phyloP scores from a whole-genome alignment of 768 basidiomycete species.

The Pleurotus djamor region DNA sequence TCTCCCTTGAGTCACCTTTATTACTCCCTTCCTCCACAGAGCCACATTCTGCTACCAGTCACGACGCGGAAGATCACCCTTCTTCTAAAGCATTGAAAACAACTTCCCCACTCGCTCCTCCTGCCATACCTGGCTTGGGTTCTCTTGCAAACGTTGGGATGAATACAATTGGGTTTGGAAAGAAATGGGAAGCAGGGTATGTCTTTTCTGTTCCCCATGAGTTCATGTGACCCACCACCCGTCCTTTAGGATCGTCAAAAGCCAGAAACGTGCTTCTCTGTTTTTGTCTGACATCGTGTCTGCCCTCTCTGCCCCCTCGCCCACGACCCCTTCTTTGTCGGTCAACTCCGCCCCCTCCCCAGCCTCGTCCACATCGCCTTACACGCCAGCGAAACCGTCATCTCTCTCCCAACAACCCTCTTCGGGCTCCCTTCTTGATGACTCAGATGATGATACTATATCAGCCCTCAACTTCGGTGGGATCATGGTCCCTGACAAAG shows the following conservation, averaged over 20 bases:
- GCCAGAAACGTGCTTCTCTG: conserved; percentile 66
- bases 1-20: not conserved
- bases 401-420: conserved; percentile 5
- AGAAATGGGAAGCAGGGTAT: conserved; percentile 61
- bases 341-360: conserved; percentile 18
- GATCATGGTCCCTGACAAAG: conserved; percentile 29
- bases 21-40: not conserved
- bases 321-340: conserved; percentile 23
- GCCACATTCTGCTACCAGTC: no score
- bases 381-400: conserved; percentile 9
- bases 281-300: conserved; percentile 60
- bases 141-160: conserved; percentile 29
- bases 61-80: no score
- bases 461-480: conserved; percentile 6
- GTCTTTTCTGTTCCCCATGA: conserved; percentile 20
- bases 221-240: not conserved
- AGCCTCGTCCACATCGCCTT: conserved; percentile 14
- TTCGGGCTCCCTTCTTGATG: conserved; percentile 35
- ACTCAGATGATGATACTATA: conserved; percentile 27
- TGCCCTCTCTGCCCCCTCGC: conserved; percentile 36
- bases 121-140: conserved; percentile 37
- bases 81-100: not conserved
- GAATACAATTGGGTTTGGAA: conserved; percentile 50
- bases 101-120: conserved; percentile 26
- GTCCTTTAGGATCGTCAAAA: conserved; percentile 55